phyloP scores from a whole-genome alignment of 352 stramenopile genomes.

The Aphanomyces stellatus region DNA sequence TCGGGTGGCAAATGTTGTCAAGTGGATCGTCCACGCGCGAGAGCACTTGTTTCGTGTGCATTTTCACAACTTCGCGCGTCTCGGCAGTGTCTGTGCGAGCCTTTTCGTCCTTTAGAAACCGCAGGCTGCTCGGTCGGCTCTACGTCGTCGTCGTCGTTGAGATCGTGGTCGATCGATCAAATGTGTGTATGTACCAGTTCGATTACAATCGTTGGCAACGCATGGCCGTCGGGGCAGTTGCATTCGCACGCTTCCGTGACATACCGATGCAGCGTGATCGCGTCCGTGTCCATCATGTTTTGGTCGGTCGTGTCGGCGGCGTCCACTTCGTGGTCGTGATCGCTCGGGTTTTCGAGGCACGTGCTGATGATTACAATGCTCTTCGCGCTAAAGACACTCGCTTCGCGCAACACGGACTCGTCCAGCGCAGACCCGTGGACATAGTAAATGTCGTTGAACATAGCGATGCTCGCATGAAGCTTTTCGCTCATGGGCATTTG shows the following conservation, averaged over 20 bases:
- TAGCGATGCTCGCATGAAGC: constrained; percentile 9
- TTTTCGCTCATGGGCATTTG: constrained; percentile 10
- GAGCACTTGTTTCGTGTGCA: constrained; percentile 2
- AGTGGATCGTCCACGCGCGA: constrained; percentile 15
- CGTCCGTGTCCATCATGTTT: constrained; percentile 70
- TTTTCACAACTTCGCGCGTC: not conserved
- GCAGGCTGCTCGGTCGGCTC: constrained; percentile 22
- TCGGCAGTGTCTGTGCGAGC: not conserved
- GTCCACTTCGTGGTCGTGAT: constrained; percentile 21
- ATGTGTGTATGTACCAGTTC: not conserved
- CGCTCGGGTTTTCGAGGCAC: constrained; percentile 27
- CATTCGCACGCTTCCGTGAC: constrained; percentile 61
- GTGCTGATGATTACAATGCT: constrained; percentile 68
- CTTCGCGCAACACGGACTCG: constrained; percentile 44
- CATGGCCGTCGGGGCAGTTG: not conserved
- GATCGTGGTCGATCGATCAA: not conserved
- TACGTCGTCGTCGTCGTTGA: too few relatives aligned
- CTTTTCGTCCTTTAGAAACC: constrained; percentile 25
- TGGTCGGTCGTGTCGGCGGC: constrained; percentile 41
- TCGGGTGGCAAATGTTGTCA: constrained; percentile 18
- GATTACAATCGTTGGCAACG: not conserved
- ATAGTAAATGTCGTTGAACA: constrained; percentile 38
- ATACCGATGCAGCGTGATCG: constrained; percentile 66
- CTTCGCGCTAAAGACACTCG: constrained; percentile 46
- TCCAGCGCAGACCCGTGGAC: constrained; percentile 55